Conservation (phyloP, 2,329 filamentous ascomycete species). For the Magnaporthiopsis rhizophila region DNA sequence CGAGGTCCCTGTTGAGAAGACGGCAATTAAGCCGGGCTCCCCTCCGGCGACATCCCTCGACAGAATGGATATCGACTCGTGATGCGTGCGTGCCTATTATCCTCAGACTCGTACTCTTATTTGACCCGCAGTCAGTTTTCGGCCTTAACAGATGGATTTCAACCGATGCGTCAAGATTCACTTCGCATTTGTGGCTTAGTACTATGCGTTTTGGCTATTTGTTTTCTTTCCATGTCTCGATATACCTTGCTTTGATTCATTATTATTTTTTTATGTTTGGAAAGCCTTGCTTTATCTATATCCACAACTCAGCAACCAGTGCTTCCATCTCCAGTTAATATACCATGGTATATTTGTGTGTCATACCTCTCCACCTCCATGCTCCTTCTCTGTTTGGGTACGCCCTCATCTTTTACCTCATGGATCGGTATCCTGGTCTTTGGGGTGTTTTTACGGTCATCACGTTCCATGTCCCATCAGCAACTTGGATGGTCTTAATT, state of each 20-base stretch:
- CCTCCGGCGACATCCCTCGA: constrained; percentile 6
- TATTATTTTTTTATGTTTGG: too few relatives aligned
- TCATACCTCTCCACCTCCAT: background rate
- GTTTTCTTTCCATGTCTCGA: background rate
- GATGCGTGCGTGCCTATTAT: background rate
- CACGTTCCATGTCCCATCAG: too few relatives aligned
- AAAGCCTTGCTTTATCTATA: background rate
- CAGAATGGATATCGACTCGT: constrained; percentile 11
- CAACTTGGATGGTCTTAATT: background rate
- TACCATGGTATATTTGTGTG: background rate
- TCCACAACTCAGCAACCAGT: too few relatives aligned
- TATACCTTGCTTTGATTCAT: background rate
- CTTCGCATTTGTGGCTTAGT: background rate
- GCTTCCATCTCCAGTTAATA: background rate
- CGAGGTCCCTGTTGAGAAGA: constrained; percentile 1
- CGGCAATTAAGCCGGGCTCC: constrained; percentile 7
- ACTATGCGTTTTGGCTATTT: background rate
- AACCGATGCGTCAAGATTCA: background rate
- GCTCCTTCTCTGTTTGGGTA: background rate
- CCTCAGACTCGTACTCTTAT: background rate
- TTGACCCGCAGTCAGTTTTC: background rate
- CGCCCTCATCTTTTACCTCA: background rate
- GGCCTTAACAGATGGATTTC: background rate
- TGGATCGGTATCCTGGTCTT: background rate
- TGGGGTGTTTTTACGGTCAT: too few relatives aligned